Evolutionary conservation across 1,139 yeast genomes (phyloP), one percentile per base, ranked within the genome.

Genomic region (Schwanniomyces etchellsii): DNA sequence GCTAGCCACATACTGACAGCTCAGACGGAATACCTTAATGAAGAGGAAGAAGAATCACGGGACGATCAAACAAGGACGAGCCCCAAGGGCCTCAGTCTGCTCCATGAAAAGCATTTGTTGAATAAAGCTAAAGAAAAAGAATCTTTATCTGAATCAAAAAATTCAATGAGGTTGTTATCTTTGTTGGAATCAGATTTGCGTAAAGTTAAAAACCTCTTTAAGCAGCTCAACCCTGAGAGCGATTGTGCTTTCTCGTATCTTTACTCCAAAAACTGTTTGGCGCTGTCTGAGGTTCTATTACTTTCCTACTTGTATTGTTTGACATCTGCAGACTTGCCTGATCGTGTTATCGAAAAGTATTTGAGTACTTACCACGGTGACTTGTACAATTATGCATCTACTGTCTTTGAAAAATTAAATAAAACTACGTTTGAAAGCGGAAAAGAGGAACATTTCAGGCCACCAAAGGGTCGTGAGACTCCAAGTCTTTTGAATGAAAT

Each of bases 91-190:
- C 48, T 77, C 4, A 70, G 76, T 32, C 61, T 72, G 15, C 50
- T 74, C 10, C 82, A 77, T 40, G 67, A 74, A 45, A 46, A 57
- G 39, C 68, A 68, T 47, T 42, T 74, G 35, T 52, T 74, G 28
- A 48, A 63, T 17, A 58, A 67, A 45, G 51, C 74, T 29, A 58
- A 66, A 42, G 57, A 64, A 40, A 60, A 62, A 29, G 45, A 64
- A 29, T 50, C 61, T 2, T 39, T 75, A 31, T 64, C 67, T 42
- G 77, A 73, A 40, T 61, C 80, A 2, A 60, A 67, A 34, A 69
- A 70, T 33, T 67, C 76, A 20, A 58, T 79, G 51, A 63, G 60
- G 38, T 74, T 82, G 34, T 47, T 79, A 39, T 52, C 62, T 14
- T 48, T 65, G 16, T 50, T 73, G 14, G 59, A 61, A 26, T 51